These are phyloP conservation scores for Eremothecium gossypii DNA, from an alignment of 1,139 yeast genomes.

Conservation along the genomic window DNA sequence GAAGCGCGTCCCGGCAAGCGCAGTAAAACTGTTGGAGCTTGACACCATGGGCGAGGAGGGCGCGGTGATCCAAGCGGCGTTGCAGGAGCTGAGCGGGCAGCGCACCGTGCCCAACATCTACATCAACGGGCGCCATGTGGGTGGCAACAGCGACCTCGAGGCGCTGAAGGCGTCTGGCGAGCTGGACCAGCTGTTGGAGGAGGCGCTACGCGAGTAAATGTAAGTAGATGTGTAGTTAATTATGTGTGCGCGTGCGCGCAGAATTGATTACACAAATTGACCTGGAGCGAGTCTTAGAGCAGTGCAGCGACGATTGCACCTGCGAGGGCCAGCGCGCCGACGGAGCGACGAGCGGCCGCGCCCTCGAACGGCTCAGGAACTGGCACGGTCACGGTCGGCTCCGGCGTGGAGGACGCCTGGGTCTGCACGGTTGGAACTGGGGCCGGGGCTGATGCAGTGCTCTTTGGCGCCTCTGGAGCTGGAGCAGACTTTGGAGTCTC, in stretches of 20 bases:
- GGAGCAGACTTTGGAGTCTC: not conserved
- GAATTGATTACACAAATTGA: too few relatives aligned
- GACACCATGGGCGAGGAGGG: slow-evolving; percentile 49
- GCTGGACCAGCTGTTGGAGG: slow-evolving; percentile 31
- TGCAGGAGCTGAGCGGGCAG: slow-evolving; percentile 74
- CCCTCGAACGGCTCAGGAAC: too few relatives aligned
- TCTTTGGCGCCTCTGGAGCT: not conserved
- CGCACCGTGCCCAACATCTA: slow-evolving; percentile 88
- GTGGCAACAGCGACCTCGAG: slow-evolving; percentile 88
- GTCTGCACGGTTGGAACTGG: not conserved
- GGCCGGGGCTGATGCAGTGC: slow-evolving; percentile 2
- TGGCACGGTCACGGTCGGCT: not conserved
- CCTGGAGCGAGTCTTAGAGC: too few relatives aligned
- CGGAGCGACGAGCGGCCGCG: too few relatives aligned
- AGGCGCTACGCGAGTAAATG: slow-evolving; percentile 5
- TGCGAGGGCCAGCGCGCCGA: too few relatives aligned
- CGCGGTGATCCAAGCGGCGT: slow-evolving; percentile 67
- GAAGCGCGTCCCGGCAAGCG: slow-evolving; percentile 31
- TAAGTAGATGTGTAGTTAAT: too few relatives aligned
- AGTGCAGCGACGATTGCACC: too few relatives aligned
- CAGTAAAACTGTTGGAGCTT: slow-evolving; percentile 59
- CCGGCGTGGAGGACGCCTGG: not conserved
- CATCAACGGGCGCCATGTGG: slow-evolving; percentile 84
- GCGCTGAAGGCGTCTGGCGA: slow-evolving; percentile 39
- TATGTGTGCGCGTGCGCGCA: too few relatives aligned